Evolutionary conservation across 129 eudicot genomes (phyloP), one percentile per base, ranked within the genome.

Genomic region (Heracleum sosnowskyi): DNA sequence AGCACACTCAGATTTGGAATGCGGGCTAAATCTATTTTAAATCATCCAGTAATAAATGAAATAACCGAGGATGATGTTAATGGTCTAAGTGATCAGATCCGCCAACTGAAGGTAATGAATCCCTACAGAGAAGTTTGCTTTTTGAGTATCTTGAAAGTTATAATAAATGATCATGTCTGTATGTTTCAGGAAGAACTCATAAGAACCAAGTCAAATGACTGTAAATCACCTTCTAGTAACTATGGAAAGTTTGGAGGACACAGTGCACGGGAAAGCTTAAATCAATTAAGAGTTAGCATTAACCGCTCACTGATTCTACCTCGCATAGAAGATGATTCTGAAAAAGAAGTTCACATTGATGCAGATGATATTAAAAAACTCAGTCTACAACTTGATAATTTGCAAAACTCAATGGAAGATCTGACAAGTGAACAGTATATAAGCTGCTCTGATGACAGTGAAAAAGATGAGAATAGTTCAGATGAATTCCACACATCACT

Each of bases 61-160:
- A 96, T 96, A 78, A 81, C 97, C n/a, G 99, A 96, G 85, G 99
- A 96, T 71, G 97, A 96, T 82, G 96, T 92, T 66, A 89, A 96
- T 84, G 97, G 81, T 76, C 91, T 96, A 44, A 89, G 90, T 51
- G 95, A 92, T 85, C 92, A 85, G 83, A 96, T 96, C 69, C 97
- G 97, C 40, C 97, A 90, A 84, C 83, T 96, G 79, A 96, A 96
- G 97, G 99, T 96, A 88, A 26, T 42, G 26, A 12, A 42, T 37
- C 75, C 51, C 72, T 55, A 37, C 62, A 44, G 47, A 37, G 57
- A 77, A 51, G 77, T 35, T 29, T 28, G 17, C 45, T 42, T 75
- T 1, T 2, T 39, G 42, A 11, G 20, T 29, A 47, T 47, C 31
- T 81, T 45, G 2, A 22, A 66, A 34, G 37, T 35, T 36, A 26